Evolutionary conservation across 805 yeast genomes (phyloP), one percentile per base, ranked within the genome.

Genomic region (Hanseniaspora taiwanica): DNA sequence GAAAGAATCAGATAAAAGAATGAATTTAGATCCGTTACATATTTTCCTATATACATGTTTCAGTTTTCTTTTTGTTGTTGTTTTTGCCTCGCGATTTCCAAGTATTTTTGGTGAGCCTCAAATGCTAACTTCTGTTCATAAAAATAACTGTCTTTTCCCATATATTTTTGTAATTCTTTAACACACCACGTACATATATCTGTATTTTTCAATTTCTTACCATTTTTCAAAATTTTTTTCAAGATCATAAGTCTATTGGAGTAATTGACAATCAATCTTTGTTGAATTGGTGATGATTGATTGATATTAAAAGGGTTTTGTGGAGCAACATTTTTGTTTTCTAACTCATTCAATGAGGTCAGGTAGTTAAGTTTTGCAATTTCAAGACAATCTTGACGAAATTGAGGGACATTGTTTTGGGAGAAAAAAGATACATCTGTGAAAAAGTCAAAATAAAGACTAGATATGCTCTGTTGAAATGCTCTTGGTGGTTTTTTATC

Each of bases 151-250:
- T 29, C 33, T n/a, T 16, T n/a, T 16, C 33, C 33, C 33, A 29
- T 29, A 18, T 40, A 27, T 12, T 42, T 35, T 29, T 48, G 48
- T 34, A 55, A 36, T 32, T 48, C 49, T 1, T 51, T 36, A 31
- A 56, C 49, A 18, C 54, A 50, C 61, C 61, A 56, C 4, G 37
- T 33, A 31, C 48, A 50, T 2, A 54, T 46, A 27, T 54, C 56
- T 16, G 38, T 40, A 16, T 55, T 45, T 6, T 42, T 27, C 9
- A 35, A 38, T 24, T 43, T 40, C 4, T 45, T 36, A 2, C 59
- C 53, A 21, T 40, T 44, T 23, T 40, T 27, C 13, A 56, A 55
- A 25, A 55, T 54, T 14, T 48, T 55, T 43, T 50, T 47, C 8
- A 56, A 29, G 3, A 56, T 55, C 3, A 49, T 44, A 19, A 46